Evolutionary conservation across 1,139 yeast genomes (phyloP).

Genomic region (Yamadazyma spencermartinsiae): DNA sequence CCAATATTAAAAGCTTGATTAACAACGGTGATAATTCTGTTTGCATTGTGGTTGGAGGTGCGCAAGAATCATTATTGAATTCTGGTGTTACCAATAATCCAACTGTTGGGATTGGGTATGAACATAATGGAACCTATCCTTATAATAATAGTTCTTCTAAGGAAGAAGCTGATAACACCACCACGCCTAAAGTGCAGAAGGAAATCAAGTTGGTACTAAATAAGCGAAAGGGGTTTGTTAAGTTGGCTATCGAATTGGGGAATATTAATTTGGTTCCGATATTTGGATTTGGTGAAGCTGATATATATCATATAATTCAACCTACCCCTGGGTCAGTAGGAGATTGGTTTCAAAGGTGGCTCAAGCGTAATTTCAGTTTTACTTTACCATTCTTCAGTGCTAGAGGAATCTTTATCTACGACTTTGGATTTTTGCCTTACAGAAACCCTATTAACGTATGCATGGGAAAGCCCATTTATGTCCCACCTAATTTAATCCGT

Average conservation of each 20-base stretch:
- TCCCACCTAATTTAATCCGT: conserved; percentile 49
- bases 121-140: conserved; percentile 8
- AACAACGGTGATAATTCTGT: conserved; percentile 69
- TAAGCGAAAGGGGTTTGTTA: conserved; percentile 85
- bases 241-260: conserved; percentile 78
- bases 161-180: neutral
- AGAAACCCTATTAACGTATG: conserved; percentile 79
- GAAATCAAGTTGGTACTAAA: conserved; percentile 55
- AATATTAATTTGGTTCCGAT: conserved; percentile 82
- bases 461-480: conserved; percentile 77
- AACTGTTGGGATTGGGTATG: conserved; percentile 49
- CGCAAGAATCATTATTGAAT: conserved; percentile 76
- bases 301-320: conserved; percentile 63
- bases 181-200: conserved; percentile 2
- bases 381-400: conserved; percentile 92
- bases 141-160: conserved; percentile 6
- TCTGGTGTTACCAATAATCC: conserved; percentile 36
- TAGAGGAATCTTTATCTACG: conserved; percentile 88
- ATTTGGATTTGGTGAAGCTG: conserved; percentile 91
- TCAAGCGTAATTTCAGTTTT: conserved; percentile 73
- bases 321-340: conserved; percentile 55
- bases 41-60: conserved; percentile 93
- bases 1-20: conserved; percentile 67
- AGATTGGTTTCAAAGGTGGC: conserved; percentile 62
- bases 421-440: conserved; percentile 87